Evolutionary conservation across 129 eudicot species (phyloP).

Genomic region (carrot (Daucus carota)): DNA sequence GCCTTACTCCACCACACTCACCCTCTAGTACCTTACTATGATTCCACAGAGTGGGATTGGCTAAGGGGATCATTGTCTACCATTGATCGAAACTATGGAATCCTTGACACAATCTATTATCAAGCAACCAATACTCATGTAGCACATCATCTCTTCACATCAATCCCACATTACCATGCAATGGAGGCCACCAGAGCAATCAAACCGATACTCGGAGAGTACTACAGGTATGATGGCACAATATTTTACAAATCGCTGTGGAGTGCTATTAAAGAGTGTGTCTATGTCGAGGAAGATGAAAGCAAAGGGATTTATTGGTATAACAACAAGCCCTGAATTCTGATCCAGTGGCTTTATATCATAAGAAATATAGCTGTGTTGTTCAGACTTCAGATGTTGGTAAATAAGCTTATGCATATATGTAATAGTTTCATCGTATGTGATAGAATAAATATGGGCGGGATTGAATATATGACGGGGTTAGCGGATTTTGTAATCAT

Average conservation of each 20-base stretch:
- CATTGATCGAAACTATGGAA: neutral
- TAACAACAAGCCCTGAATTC: neutral
- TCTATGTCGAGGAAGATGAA: neutral
- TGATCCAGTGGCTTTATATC: neutral
- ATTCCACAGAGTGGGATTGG: constrained; percentile 1
- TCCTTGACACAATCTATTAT: neutral
- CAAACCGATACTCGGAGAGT: neutral
- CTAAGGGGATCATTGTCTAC: neutral
- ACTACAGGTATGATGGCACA: neutral
- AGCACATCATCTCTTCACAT: constrained; percentile 3
- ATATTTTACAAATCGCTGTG: neutral
- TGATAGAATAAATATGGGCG: too few relatives aligned
- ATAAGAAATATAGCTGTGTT: too few relatives aligned
- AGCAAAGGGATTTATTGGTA: neutral
- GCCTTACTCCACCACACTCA: neutral
- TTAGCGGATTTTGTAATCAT: too few relatives aligned
- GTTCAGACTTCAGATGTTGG: neutral
- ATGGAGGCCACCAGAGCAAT: neutral
- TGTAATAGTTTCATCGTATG: too few relatives aligned
- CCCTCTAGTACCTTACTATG: constrained; percentile 5
- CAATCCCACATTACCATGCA: neutral
- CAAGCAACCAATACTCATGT: constrained; percentile 2
- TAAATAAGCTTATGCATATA: neutral
- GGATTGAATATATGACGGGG: too few relatives aligned
- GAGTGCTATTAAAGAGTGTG: neutral